Conservation (phyloP, 2,329 filamentous ascomycete genomes). For the Fonsecaea multimorphosa region DNA sequence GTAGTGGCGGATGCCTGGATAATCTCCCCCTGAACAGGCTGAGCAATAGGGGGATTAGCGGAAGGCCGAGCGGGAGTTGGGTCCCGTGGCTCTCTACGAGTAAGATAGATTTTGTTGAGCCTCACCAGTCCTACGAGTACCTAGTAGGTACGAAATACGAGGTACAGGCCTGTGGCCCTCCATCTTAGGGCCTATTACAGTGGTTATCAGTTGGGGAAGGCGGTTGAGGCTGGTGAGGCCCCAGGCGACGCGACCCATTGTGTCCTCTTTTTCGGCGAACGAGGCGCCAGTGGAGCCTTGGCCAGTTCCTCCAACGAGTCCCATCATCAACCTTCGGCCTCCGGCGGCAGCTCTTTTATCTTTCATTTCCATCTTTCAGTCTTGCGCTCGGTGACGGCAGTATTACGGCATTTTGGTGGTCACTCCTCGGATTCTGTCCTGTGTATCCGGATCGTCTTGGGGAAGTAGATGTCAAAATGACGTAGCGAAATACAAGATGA, state of each 20-base stretch:
- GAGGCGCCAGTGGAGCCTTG: background rate
- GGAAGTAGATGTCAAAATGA: conserved; percentile 15
- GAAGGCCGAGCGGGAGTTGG: background rate
- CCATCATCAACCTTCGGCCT: background rate
- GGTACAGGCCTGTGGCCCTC: too few species aligned
- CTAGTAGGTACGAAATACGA: too few species aligned
- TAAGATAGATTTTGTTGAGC: background rate
- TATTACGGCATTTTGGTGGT: background rate
- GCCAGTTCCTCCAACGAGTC: background rate
- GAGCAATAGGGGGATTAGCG: background rate
- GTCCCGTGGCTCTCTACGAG: background rate
- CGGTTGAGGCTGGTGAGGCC: background rate
- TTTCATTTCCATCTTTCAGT: background rate
- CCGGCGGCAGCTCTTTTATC: background rate
- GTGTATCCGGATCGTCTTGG: background rate
- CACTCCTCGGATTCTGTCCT: background rate
- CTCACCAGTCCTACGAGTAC: background rate
- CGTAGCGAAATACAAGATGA: conserved; percentile 7
- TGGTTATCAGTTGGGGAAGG: background rate
- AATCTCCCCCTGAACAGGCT: background rate
- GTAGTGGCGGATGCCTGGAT: background rate
- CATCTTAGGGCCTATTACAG: background rate
- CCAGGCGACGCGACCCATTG: background rate
- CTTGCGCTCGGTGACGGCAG: background rate
- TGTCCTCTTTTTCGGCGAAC: background rate